Evolutionary conservation across 2,329 filamentous ascomycete species (phyloP).

Genomic region (Nemania serpens): DNA sequence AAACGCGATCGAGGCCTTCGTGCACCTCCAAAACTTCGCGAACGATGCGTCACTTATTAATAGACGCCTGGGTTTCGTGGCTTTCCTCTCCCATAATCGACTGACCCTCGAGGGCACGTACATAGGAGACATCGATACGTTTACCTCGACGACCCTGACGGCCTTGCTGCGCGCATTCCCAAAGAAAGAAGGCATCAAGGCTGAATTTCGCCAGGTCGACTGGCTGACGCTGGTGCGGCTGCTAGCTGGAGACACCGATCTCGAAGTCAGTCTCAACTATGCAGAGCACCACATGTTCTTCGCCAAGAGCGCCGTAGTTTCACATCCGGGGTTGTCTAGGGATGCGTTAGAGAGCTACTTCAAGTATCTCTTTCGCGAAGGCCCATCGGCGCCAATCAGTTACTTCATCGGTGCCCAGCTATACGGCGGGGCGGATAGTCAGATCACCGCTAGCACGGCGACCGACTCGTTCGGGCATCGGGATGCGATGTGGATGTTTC

Average conservation of each 20-base stretch:
- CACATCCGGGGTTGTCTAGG: conserved; percentile 34
- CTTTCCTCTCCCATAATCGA: conserved; percentile 30
- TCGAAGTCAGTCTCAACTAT: conserved; percentile 22
- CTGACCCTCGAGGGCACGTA: conserved; percentile 43
- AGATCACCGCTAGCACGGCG: conserved; percentile 33
- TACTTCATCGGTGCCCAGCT: conserved; percentile 44
- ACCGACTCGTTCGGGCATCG: conserved; percentile 37
- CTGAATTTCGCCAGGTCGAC: conserved; percentile 21
- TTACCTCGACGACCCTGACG: conserved; percentile 35
- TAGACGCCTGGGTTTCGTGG: conserved; percentile 39
- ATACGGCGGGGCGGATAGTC: conserved; percentile 43
- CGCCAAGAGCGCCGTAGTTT: conserved; percentile 43
- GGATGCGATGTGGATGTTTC: conserved; percentile 41
- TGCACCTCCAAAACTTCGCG: conserved; percentile 41
- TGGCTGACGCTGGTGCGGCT: conserved; percentile 33
- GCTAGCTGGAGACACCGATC: conserved; percentile 29
- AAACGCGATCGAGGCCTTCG: conserved; percentile 31
- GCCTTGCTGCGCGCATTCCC: conserved; percentile 35
- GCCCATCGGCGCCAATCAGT: conserved; percentile 23
- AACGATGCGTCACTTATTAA: conserved; percentile 39
- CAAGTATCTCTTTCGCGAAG: conserved; percentile 28
- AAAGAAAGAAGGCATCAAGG: background rate
- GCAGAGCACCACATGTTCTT: conserved; percentile 40
- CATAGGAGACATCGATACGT: conserved; percentile 36
- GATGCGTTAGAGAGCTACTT: conserved; percentile 37